Base-by-base conservation (phyloP, 139 green algal species). In the Micractinium sp. region DNA sequence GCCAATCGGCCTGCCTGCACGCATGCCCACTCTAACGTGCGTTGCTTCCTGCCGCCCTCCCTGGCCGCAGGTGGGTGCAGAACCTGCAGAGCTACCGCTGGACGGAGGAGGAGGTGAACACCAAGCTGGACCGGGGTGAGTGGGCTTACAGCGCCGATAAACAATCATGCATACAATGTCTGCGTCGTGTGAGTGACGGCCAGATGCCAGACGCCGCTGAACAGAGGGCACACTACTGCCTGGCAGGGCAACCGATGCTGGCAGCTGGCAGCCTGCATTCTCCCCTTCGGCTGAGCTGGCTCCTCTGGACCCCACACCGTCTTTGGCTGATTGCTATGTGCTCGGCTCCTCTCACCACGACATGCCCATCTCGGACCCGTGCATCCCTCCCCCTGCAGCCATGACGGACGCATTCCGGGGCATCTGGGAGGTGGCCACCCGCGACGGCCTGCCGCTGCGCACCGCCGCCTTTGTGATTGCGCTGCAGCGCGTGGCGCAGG, bases 401-500 rank as follows among this genome's bases (percentile, higher is more conserved):
- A 97, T 97, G 94, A 96, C 89, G 2, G 93, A 95, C 69, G 92
- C 94, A 14, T 97, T 97, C 85, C 33, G 47, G 0, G 82, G 78
- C 41, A 93, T 97, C 38, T 96, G 94, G 94, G 73, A 91, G 66
- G 82, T 95, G 31, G 60, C 84, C 56, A 3, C 87, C 39, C 81
- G 94, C 61, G 93, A 94, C 79, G 79, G 89, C 0, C 85, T 98
- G 38, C 94, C 96, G 5, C 92, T 98, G 84, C 93, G 96, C 38
- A 96, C 95, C 0, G 93, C 95, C 3, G 96, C 96, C 1, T 98
- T 98, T 91, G 91, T 97, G 15, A 93, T 94, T 86, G 96, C 96
- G 22, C 86, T 98, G 91, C 92, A 97, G 92, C 90, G 95, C 15
- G 96, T 98, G 23, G 96, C 94, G 1, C 89, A 93, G 0, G 95